phyloP scores from a whole-genome alignment of 2,329 filamentous ascomycete genomes.

The Venturia oleaginea region DNA sequence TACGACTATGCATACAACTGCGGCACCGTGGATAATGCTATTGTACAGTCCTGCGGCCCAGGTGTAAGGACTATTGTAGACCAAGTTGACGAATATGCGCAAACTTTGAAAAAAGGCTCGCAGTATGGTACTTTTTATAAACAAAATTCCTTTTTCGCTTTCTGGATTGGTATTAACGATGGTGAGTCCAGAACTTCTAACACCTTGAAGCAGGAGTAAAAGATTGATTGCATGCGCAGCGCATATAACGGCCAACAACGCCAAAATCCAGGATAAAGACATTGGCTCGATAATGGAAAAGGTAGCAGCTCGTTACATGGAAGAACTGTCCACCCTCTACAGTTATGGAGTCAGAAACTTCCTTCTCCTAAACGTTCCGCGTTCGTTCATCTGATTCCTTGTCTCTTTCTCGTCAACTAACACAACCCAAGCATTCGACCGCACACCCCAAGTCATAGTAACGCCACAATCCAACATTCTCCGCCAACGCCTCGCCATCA shows the following conservation, averaged over 20 bases:
- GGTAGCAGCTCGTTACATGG: not conserved
- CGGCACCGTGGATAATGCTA: not conserved
- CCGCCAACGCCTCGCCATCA: not conserved
- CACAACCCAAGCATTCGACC: not conserved
- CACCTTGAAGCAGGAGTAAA: too few species aligned
- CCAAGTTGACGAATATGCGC: not conserved
- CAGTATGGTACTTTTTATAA: not conserved
- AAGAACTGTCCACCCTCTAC: not conserved
- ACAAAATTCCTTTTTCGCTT: not conserved
- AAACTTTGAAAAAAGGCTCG: not conserved
- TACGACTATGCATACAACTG: not conserved
- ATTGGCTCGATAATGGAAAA: conserved; percentile 1
- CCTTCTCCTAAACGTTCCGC: not conserved
- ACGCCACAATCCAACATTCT: not conserved
- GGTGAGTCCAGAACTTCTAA: not conserved
- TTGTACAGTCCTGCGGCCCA: not conserved
- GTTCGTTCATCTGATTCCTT: not conserved
- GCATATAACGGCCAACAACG: not conserved
- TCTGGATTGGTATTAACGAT: conserved; percentile 2
- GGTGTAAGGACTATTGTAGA: not conserved
- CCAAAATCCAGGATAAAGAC: not conserved
- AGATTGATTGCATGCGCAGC: not conserved
- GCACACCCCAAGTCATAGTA: not conserved
- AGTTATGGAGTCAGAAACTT: not conserved
- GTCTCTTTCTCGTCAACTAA: not conserved